Evolutionary conservation across 148 eudicot genomes (phyloP).

Genomic region (Rhododendron kiyosumense): DNA sequence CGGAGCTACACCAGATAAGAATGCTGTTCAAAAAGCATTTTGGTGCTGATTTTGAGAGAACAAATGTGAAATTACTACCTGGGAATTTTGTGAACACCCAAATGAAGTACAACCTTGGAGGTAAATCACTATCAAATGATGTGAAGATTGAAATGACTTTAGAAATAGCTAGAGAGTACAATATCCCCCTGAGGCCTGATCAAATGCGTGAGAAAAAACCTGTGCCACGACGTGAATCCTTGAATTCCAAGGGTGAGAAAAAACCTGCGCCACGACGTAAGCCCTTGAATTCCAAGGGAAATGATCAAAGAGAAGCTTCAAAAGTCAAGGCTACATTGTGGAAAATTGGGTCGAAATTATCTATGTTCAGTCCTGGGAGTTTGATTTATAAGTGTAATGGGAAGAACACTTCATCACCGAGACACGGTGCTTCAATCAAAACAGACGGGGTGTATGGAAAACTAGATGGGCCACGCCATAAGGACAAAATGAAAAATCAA

Average conservation of each 20-base stretch:
- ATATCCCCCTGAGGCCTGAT: background rate
- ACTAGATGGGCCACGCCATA: background rate
- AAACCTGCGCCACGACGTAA: background rate
- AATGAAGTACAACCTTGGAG: slow-evolving; percentile 15
- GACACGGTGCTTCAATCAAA: background rate
- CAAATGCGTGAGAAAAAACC: background rate
- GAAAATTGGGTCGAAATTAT: slow-evolving; percentile 6
- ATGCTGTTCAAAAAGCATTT: slow-evolving; percentile 6
- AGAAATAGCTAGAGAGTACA: slow-evolving; percentile 12
- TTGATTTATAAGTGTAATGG: background rate
- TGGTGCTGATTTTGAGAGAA: slow-evolving; percentile 18
- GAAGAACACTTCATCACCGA: background rate
- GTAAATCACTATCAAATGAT: background rate
- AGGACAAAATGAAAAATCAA: background rate
- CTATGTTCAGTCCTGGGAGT: background rate
- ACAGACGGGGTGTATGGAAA: background rate
- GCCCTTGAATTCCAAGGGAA: background rate
- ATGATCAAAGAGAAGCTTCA: background rate
- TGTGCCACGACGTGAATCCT: background rate
- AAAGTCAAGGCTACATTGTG: background rate
- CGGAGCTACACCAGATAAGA: slow-evolving; percentile 17
- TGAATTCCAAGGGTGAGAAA: background rate
- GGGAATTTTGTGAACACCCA: slow-evolving; percentile 23
- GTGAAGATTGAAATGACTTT: slow-evolving; percentile 5
- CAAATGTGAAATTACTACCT: slow-evolving; percentile 18